Evolutionary conservation across 169 alveolate species (phyloP), one percentile per base, ranked within the genome.

Genomic region (Plasmodium vivax): DNA sequence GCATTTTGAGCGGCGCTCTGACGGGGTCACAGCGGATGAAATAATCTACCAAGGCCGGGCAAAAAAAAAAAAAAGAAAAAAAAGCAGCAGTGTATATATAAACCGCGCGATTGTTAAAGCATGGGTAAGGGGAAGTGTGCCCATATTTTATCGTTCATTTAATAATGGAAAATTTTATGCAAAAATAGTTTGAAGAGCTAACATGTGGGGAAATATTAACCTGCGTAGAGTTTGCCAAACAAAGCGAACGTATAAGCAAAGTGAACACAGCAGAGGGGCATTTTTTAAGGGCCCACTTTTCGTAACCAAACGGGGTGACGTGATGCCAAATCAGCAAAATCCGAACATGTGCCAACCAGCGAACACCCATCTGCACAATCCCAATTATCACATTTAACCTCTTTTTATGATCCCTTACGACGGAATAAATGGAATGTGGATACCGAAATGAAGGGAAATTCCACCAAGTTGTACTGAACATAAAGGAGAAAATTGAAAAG

Each of bases 401-500:
- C 58, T 34, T 75, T 75, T 34, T 75, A 75, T 32, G 83, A 75
- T 36, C 14, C 16, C 47, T 43, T 58, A 83, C 14, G 30, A 36
- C 47, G 27, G 45, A 87, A 75, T 87, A 75, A 77, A 87, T 87
- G 93, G 85, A 77, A 87, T 87, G 82, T 75, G 62, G 71, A 23
- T 36, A 87, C 45, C 27, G n/a, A 34, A 56, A 87, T 74, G 58
- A 87, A 84, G 77, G 79, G 23, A 84, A 68, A n/a, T 90, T 90
- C 75, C 84, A 81, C 72, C 43, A 90, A 58, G 72, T 90, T 19
- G 94, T 90, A 32, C 83, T 81, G 74, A 81, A 43, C 45, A 90
- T 90, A 81, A 90, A 90, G 77, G 83, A 90, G 51, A 68, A 82
- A 62, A 81, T 90, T 30, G 94, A 90, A 68, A 90, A 90, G 41